Evolutionary conservation across 495 filamentous ascomycete species (phyloP).

Genomic region (Chaetomium tenue): DNA sequence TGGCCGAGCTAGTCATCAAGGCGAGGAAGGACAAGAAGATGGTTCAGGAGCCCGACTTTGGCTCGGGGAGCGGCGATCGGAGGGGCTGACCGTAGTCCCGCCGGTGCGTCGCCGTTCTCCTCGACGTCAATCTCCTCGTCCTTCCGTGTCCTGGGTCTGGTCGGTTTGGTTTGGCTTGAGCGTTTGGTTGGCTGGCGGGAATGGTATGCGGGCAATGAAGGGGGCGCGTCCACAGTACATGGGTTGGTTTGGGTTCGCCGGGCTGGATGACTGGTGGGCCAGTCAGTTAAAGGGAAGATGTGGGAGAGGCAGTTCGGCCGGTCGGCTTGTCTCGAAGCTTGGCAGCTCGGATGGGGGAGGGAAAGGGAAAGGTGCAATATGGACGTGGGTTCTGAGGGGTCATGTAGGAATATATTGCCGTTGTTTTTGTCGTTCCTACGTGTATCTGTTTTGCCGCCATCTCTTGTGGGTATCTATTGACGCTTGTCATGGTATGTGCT

Average conservation of each 20-base stretch:
- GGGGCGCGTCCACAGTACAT: slow-evolving; percentile 2
- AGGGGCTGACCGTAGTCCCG: slow-evolving; percentile 23
- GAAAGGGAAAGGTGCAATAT: slow-evolving; percentile 16
- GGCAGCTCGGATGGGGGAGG: slow-evolving; percentile 5
- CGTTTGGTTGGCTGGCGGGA: slow-evolving; percentile 14
- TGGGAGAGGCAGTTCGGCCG: background rate
- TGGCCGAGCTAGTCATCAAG: slow-evolving; percentile 90
- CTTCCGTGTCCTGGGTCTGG: slow-evolving; percentile 5
- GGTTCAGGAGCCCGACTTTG: slow-evolving; percentile 37
- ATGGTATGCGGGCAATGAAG: background rate
- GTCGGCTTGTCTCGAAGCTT: background rate
- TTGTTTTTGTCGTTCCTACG: slow-evolving; percentile 15
- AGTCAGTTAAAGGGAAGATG: background rate
- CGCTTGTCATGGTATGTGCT: background rate
- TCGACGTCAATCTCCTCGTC: background rate
- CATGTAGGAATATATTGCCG: slow-evolving; percentile 29
- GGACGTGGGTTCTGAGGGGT: slow-evolving; percentile 15
- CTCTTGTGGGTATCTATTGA: background rate
- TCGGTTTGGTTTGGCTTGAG: slow-evolving; percentile 6
- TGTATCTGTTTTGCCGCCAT: slow-evolving; percentile 4
- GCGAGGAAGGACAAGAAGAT: slow-evolving; percentile 77
- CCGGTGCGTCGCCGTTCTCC: background rate
- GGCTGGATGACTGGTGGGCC: background rate
- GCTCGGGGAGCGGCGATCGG: slow-evolving; percentile 30
- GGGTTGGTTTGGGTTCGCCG: slow-evolving; percentile 10